A percentile compares a stretch with the other conserved stretches of the same genome.
Conservation (phyloP, 176 grass and related monocot species). For the Urochloa ruziziensis region DNA sequence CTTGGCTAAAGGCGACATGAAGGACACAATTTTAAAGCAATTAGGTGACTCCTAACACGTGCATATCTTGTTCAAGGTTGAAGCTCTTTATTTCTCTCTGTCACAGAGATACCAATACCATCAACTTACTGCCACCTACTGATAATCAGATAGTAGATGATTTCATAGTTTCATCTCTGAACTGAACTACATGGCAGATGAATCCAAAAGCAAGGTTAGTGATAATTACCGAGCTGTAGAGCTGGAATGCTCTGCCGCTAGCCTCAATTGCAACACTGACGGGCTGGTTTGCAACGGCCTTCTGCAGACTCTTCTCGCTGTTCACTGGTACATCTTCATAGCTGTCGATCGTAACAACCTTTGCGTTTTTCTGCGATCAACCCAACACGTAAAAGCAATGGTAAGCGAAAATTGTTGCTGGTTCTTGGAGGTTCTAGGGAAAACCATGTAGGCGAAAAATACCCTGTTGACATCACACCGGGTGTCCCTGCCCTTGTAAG, state of each 20-base stretch:
- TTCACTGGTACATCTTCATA: constrained; percentile 76
- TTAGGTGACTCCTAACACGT: constrained; percentile 19
- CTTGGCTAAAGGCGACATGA: neutral
- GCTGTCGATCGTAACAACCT: constrained; percentile 68
- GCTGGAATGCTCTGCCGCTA: constrained; percentile 67
- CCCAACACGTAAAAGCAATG: neutral
- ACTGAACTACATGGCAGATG: neutral
- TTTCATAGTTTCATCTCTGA: neutral
- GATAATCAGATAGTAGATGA: neutral
- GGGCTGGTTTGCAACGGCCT: constrained; percentile 75
- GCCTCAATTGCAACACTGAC: constrained; percentile 84
- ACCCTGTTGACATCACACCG: constrained; percentile 67
- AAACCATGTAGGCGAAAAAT: neutral
- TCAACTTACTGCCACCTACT: neutral
- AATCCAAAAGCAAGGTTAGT: neutral
- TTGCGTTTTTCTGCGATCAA: constrained; percentile 65
- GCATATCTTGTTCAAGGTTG: neutral
- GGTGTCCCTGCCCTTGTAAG: constrained; percentile 51
- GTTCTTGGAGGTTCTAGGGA: neutral
- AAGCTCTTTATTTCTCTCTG: neutral
- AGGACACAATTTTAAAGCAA: neutral
- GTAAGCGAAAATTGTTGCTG: neutral
- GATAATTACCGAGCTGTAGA: constrained; percentile 63
- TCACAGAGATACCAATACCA: neutral
- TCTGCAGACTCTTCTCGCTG: constrained; percentile 62